Percentiles rank a stretch among this genome's conserved stretches.
phyloP scores from a whole-genome alignment of 495 filamentous ascomycete genomes.

The Podospora pseudoanserina region DNA sequence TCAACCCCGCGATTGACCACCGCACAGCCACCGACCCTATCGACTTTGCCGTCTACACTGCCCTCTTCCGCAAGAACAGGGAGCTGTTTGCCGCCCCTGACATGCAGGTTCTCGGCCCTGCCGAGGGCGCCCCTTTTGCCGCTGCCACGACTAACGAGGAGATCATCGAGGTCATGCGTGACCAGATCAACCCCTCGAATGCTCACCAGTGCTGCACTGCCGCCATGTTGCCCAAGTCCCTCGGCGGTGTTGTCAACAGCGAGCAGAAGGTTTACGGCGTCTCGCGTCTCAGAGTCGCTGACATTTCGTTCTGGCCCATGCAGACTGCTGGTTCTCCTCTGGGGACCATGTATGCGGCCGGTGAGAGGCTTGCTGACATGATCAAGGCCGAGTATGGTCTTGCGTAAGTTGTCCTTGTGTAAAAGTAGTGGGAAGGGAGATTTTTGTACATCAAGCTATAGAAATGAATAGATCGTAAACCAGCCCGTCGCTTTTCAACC shows the following conservation, averaged over 20 bases:
- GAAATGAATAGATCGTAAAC: background rate
- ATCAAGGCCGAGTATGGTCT: slow-evolving; percentile 31
- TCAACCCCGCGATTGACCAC: slow-evolving; percentile 32
- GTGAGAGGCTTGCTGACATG: slow-evolving; percentile 42
- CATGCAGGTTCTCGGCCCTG: slow-evolving; percentile 39
- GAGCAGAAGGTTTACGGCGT: slow-evolving; percentile 49
- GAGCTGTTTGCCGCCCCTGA: slow-evolving; percentile 39
- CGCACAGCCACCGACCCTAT: slow-evolving; percentile 35
- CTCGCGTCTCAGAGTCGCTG: slow-evolving; percentile 39
- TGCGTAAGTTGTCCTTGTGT: background rate
- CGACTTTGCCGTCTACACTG: slow-evolving; percentile 32
- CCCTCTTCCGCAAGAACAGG: slow-evolving; percentile 36
- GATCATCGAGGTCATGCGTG: slow-evolving; percentile 29
- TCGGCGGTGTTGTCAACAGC: slow-evolving; percentile 47
- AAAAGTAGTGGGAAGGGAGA: background rate
- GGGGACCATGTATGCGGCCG: slow-evolving; percentile 50
- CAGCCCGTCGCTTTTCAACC: background rate
- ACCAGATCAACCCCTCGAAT: slow-evolving; percentile 31
- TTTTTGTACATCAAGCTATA: background rate
- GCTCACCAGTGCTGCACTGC: slow-evolving; percentile 42
- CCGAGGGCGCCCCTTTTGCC: slow-evolving; percentile 32
- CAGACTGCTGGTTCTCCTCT: slow-evolving; percentile 42
- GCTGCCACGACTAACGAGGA: slow-evolving; percentile 25
- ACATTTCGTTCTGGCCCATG: slow-evolving; percentile 40
- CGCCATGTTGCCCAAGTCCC: slow-evolving; percentile 42